Percentiles rank a stretch among this genome's conserved stretches.
phyloP scores from a whole-genome alignment of 371 early-diverging fungal genomes.

The Actinomortierella ambigua region DNA sequence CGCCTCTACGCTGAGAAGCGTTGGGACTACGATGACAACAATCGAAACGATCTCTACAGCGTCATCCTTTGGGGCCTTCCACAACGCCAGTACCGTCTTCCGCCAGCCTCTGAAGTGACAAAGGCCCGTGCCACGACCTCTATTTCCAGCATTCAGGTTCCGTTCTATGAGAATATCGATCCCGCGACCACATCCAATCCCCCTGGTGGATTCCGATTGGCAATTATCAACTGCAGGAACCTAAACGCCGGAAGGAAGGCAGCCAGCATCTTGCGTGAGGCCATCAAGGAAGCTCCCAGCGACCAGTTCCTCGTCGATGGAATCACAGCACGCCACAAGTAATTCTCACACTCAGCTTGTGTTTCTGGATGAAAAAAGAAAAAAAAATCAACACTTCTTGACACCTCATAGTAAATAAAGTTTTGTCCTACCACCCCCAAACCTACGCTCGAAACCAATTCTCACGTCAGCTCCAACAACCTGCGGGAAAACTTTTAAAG shows the following conservation, averaged over 20 bases:
- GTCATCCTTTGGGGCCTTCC: slow-evolving; percentile 11
- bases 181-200: slow-evolving; percentile 7
- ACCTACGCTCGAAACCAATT: no score
- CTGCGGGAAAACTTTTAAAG: no score
- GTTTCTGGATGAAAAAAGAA: no score
- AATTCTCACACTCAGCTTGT: no score
- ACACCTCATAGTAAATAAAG: no score
- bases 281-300: slow-evolving; percentile 2
- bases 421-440: no score
- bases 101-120: slow-evolving; percentile 2
- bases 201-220: slow-evolving; percentile 19
- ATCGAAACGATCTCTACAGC: slow-evolving; percentile 11
- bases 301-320: no score
- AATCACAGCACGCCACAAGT: no score
- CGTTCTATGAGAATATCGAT: slow-evolving; percentile 12
- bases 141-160: slow-evolving; percentile 11
- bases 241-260: slow-evolving; percentile 13
- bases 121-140: slow-evolving; percentile 6
- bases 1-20: slow-evolving; percentile 12
- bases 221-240: slow-evolving; percentile 7
- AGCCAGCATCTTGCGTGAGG: slow-evolving; percentile 5
- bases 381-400: no score
- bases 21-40: slow-evolving; percentile 14
- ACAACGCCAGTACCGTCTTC: slow-evolving; percentile 10
- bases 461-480: no score